These are phyloP conservation scores for Diplotaxis tenuifolia DNA, from an alignment of 345 rosid species.

Conservation along the genomic window DNA sequence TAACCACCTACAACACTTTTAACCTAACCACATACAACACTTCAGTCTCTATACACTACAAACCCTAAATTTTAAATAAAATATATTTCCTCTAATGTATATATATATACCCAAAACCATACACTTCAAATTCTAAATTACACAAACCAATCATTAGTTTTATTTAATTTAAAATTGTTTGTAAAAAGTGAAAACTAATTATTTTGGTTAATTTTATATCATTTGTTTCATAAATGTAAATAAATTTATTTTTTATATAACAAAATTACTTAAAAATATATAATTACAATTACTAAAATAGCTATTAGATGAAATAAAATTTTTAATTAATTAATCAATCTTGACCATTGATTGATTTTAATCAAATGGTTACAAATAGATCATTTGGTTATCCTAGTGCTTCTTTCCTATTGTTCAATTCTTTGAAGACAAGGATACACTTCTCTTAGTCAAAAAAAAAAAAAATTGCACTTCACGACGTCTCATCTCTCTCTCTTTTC, in stretches of 20 bases:
- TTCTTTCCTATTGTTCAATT: not conserved
- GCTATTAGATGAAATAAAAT: no score
- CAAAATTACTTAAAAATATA: no score
- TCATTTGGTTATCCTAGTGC: not conserved
- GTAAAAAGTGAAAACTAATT: not conserved
- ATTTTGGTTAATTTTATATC: no score
- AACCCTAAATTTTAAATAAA: not conserved
- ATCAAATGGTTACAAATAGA: not conserved
- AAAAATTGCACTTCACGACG: not conserved
- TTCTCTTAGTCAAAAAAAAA: no score
- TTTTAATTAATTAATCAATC: no score
- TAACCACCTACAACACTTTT: not conserved
- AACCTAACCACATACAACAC: not conserved
- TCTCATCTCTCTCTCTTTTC: not conserved
- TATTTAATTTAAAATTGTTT: no score
- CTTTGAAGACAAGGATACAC: not conserved
- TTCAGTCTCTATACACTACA: not conserved
- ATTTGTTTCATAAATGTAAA: not conserved
- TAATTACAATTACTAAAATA: no score
- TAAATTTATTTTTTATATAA: no score
- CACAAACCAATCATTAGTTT: not conserved
- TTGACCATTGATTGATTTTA: no score
- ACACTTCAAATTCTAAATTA: not conserved
- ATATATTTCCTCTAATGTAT: not conserved
- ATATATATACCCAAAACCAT: not conserved